phyloP scores from a whole-genome alignment of 1,284 basidiomycete species.

The Neonothopanus nambi region DNA sequence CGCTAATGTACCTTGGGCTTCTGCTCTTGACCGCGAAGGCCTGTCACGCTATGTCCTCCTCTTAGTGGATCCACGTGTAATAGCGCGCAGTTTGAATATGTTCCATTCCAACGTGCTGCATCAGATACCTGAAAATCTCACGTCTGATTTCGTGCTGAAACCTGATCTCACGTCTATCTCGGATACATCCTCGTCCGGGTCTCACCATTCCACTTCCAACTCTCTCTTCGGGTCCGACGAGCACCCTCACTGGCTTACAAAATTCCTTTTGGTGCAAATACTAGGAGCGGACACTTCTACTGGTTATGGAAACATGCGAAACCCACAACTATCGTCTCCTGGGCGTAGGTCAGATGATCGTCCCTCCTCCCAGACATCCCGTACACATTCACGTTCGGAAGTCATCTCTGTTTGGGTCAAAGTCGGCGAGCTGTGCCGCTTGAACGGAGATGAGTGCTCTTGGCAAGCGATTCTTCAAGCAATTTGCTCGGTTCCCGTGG shows the following conservation, averaged over 20 bases:
- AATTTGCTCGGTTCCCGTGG: constrained; percentile 69
- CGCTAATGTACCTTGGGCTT: constrained; percentile 38
- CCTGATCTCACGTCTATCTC: neutral
- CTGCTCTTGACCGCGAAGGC: constrained; percentile 57
- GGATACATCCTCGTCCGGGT: constrained; percentile 19
- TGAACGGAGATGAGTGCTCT: constrained; percentile 70
- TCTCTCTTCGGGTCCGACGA: constrained; percentile 68
- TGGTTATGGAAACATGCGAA: constrained; percentile 9
- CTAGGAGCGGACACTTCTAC: constrained; percentile 54
- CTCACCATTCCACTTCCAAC: constrained; percentile 23
- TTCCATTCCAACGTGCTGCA: constrained; percentile 59
- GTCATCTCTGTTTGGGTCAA: constrained; percentile 70
- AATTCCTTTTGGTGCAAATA: constrained; percentile 65
- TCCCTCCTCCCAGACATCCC: constrained; percentile 42
- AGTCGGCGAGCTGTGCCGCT: constrained; percentile 68
- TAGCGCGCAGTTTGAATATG: constrained; percentile 59
- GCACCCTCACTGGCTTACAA: constrained; percentile 77
- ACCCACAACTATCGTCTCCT: constrained; percentile 22
- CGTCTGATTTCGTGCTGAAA: constrained; percentile 45
- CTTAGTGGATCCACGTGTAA: constrained; percentile 52
- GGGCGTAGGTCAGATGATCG: constrained; percentile 41
- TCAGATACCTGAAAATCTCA: constrained; percentile 48
- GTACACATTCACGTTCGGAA: constrained; percentile 68
- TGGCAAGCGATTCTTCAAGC: constrained; percentile 72
- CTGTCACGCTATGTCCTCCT: constrained; percentile 69